Evolutionary conservation across 306 rosid species (phyloP).

Genomic region (Lablab purpureus): DNA sequence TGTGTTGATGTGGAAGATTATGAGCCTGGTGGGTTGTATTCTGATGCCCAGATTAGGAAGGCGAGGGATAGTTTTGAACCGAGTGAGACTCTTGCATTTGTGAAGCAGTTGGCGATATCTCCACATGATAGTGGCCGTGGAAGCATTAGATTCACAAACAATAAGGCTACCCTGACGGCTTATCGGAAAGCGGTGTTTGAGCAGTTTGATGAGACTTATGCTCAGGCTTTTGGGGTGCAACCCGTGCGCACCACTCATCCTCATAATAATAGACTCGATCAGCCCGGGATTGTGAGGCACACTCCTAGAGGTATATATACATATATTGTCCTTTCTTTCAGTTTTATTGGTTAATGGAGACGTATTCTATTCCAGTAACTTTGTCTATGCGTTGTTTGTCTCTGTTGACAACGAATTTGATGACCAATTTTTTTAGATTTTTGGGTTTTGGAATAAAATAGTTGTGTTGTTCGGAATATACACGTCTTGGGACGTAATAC

Average conservation of each 20-base stretch:
- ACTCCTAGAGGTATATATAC: slow-evolving; percentile 74
- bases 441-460: background rate
- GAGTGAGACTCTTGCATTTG: slow-evolving; percentile 61
- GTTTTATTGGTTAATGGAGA: background rate
- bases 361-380: background rate
- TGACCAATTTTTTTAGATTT: background rate
- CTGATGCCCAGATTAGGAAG: slow-evolving; percentile 67
- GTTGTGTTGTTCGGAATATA: background rate
- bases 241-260: slow-evolving; percentile 59
- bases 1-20: slow-evolving; percentile 85
- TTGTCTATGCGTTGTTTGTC: background rate
- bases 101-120: slow-evolving; percentile 73
- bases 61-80: slow-evolving; percentile 71
- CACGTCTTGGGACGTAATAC: slow-evolving; percentile 3
- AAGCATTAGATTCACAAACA: slow-evolving; percentile 64
- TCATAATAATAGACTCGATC: slow-evolving; percentile 44
- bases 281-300: slow-evolving; percentile 45
- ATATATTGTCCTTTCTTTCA: background rate
- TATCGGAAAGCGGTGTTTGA: slow-evolving; percentile 80
- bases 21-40: slow-evolving; percentile 76
- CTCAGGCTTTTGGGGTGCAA: slow-evolving; percentile 87
- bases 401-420: background rate
- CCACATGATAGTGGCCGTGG: slow-evolving; percentile 60
- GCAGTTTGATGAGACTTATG: slow-evolving; percentile 93
- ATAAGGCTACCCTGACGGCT: slow-evolving; percentile 66